Conservation (phyloP, 2,329 filamentous ascomycete species). For the Ceratocystis cacaofunesta region DNA sequence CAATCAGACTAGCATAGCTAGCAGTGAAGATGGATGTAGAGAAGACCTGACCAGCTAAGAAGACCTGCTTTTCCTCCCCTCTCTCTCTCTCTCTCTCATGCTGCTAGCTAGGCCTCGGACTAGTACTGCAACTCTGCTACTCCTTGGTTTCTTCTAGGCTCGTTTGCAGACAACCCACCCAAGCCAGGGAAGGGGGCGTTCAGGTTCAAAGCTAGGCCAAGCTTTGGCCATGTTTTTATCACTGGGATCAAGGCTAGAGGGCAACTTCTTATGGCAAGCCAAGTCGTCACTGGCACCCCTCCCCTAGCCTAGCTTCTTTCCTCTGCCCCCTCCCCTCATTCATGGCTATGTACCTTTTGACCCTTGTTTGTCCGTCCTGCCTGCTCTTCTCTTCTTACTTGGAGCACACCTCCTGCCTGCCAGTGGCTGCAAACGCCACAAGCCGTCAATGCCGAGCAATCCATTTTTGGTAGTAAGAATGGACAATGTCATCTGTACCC, state of each 20-base stretch:
- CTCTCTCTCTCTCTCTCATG: no score
- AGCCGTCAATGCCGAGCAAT: background rate
- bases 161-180: background rate
- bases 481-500: background rate
- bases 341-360: background rate
- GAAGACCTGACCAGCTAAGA: no score
- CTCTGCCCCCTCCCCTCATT: background rate
- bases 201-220: background rate
- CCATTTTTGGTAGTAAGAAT: background rate
- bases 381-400: background rate
- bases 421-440: slow-evolving; percentile 7
- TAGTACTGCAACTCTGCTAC: background rate
- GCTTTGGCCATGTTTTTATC: slow-evolving; percentile 3
- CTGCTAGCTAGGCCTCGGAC: background rate
- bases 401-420: background rate
- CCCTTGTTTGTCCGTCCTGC: background rate
- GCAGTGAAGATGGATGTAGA: no score
- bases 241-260: background rate
- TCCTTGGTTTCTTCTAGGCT: background rate
- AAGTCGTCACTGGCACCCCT: background rate
- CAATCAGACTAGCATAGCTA: no score
- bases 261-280: background rate
- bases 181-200: background rate
- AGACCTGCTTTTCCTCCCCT: no score
- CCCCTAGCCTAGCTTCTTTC: background rate